Evolutionary conservation across 805 yeast species (phyloP), one percentile per base, ranked within the genome.

Genomic region (Starmerella ratchasimensis): DNA sequence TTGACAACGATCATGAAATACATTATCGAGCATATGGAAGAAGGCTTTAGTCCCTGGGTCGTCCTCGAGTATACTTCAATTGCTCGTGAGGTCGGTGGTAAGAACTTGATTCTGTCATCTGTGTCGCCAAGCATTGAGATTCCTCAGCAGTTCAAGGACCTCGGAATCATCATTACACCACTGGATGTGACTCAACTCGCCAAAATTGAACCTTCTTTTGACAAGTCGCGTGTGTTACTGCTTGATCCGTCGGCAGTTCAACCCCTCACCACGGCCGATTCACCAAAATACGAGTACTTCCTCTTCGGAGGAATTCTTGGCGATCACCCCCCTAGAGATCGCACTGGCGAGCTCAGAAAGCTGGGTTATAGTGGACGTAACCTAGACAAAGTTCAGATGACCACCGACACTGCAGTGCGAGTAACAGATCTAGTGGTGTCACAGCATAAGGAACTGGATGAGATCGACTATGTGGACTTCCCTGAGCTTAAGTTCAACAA

Each of bases 241-340:
- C 68, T 90, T 30, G 98, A 88, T 50, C 98, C 98, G 17, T 72
- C 81, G 30, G 96, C 96, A 0, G 67, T 62, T 15, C 58, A 63
- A 15, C 95, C 82, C 43, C 67, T 88, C 44, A 64, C 61, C 4
- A 94, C 96, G 2, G 64, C 58, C 33, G 98, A 88, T 51, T 59
- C 63, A 2, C 53, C 57, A 1, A 55, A 66, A 29, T 88, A 79
- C 52, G 93, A 84, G 42, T 88, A 79, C 61, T 88, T 88, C 52
- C 82, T 90, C 9, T 88, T 90, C 59, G 98, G 98, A 5, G 98
- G 98, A 26, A 90, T 88, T 37, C 67, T 88, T 33, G 97, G 96
- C 3, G 93, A 84, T 43, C 95, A 86, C 58, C 63, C 64, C 14
- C 77, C 83, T 46, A 70, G 93, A 52, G 97, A 88, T 56, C 74